Evolutionary conservation across 148 eudicot genomes (phyloP).

Genomic region (Rhododendron williamsianum): DNA sequence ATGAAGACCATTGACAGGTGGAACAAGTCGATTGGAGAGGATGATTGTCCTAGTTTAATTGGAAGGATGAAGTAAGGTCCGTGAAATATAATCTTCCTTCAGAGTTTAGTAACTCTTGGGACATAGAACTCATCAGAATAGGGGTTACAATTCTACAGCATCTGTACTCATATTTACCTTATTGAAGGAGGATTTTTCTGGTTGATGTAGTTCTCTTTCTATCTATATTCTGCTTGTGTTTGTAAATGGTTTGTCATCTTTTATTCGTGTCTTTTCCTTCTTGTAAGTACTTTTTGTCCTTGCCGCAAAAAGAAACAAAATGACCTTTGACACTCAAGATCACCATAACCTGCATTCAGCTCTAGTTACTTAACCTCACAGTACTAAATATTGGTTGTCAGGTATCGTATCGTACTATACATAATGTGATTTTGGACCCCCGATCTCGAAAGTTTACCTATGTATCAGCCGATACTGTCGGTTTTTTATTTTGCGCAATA

Average conservation of each 20-base stretch:
- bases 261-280: neutral
- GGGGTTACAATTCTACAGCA: neutral
- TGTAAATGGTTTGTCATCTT: neutral
- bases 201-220: neutral
- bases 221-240: neutral
- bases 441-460: neutral
- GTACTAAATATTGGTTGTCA: neutral
- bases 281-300: neutral
- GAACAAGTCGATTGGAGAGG: neutral
- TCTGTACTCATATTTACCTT: neutral
- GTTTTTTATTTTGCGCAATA: neutral
- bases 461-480: neutral
- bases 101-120: neutral
- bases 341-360: conserved; percentile 2
- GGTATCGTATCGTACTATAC: neutral
- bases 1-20: neutral
- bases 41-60: neutral
- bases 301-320: neutral
- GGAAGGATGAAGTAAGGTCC: neutral
- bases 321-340: neutral
- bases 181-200: neutral
- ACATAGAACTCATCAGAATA: neutral
- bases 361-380: neutral
- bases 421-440: neutral
- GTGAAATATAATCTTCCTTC: neutral